Evolutionary conservation across 2,329 filamentous ascomycete species (phyloP).

Genomic region (Pseudodiploospora longispora): DNA sequence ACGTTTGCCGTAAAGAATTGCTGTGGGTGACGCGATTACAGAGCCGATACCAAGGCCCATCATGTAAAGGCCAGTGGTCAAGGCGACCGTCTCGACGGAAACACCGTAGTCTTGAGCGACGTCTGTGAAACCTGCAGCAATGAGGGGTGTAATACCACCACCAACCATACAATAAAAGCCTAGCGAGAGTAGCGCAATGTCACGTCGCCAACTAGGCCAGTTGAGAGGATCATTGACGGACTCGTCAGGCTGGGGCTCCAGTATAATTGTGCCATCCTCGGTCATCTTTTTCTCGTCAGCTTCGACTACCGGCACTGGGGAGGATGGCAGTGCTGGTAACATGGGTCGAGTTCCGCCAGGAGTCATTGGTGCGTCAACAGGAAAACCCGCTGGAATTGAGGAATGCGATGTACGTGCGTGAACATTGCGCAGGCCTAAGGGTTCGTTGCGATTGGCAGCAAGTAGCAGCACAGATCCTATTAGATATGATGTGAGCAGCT

Average conservation of each 20-base stretch:
- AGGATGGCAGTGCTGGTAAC: background rate
- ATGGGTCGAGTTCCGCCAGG: slow-evolving; percentile 17
- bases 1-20: slow-evolving; percentile 83
- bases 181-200: slow-evolving; percentile 69
- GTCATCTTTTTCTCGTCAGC: slow-evolving; percentile 62
- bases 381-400: slow-evolving; percentile 41
- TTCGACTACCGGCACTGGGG: slow-evolving; percentile 6
- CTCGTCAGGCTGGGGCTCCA: slow-evolving; percentile 89
- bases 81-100: slow-evolving; percentile 62
- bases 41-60: slow-evolving; percentile 81
- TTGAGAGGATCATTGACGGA: slow-evolving; percentile 87
- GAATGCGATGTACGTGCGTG: slow-evolving; percentile 51
- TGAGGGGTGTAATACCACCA: slow-evolving; percentile 82
- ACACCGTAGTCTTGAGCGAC: slow-evolving; percentile 61
- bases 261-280: slow-evolving; percentile 70
- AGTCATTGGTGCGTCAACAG: slow-evolving; percentile 25
- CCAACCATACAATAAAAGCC: slow-evolving; percentile 92
- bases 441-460: slow-evolving; percentile 47
- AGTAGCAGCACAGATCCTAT: slow-evolving; percentile 52
- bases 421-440: slow-evolving; percentile 49
- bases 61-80: slow-evolving; percentile 92
- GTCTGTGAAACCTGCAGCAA: slow-evolving; percentile 82
- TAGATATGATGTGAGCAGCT: background rate
- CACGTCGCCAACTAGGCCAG: slow-evolving; percentile 76
- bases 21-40: slow-evolving; percentile 78